Conservation (phyloP, 2,329 filamentous ascomycete species). For the Sporothrix mexicana region DNA sequence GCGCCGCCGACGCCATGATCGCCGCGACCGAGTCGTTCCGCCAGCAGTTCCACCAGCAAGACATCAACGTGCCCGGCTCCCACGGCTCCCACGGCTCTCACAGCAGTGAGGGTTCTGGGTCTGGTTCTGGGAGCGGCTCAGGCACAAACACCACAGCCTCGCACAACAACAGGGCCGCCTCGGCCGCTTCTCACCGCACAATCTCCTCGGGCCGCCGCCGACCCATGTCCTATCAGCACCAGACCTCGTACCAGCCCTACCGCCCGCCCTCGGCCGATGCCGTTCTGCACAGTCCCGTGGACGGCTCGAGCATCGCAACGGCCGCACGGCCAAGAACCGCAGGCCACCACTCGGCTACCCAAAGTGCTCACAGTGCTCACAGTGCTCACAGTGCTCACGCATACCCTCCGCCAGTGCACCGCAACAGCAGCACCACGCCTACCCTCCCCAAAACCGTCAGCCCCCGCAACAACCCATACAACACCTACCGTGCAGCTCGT, state of each 20-base stretch:
- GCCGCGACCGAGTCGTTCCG: constrained; percentile 43
- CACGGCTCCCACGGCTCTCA: not conserved
- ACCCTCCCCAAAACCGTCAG: not conserved
- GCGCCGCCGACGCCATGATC: constrained; percentile 43
- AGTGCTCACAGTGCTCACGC: not conserved
- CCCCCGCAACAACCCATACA: constrained; percentile 26
- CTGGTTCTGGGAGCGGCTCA: not conserved
- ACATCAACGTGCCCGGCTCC: constrained; percentile 2
- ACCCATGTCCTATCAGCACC: constrained; percentile 36
- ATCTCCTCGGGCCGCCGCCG: constrained; percentile 26
- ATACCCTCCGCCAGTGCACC: constrained; percentile 22
- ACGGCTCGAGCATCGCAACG: not conserved
- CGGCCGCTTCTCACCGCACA: not conserved
- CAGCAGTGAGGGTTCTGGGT: not conserved
- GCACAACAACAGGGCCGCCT: constrained; percentile 13
- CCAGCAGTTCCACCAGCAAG: constrained; percentile 38
- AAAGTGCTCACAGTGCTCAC: not conserved
- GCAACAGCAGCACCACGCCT: not conserved
- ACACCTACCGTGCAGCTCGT: constrained; percentile 22
- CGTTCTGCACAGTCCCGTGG: not conserved
- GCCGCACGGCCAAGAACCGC: too few relatives aligned
- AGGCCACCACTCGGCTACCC: too few relatives aligned
- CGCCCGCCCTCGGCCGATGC: constrained; percentile 25
- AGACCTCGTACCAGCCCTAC: constrained; percentile 34
- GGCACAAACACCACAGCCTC: not conserved